phyloP scores from a whole-genome alignment of 2,329 filamentous ascomycete genomes.

The Fusarium tjaetaba region DNA sequence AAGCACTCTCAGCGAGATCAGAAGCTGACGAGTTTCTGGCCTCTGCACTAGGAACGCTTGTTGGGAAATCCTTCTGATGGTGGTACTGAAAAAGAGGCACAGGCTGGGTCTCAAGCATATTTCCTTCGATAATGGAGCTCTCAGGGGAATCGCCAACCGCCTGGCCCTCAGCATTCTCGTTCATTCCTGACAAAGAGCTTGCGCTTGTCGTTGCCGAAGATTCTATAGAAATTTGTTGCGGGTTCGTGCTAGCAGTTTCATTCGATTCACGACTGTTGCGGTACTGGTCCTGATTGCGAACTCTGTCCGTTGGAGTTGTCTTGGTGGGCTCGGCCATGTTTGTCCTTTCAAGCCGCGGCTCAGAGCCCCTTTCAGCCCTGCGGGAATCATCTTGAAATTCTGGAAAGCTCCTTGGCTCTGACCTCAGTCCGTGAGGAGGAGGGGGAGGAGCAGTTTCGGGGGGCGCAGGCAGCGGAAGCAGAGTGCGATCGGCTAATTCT shows the following conservation, averaged over 20 bases:
- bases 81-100: constrained; percentile 72
- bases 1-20: constrained; percentile 61
- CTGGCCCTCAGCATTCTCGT: constrained; percentile 58
- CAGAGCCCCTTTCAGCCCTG: constrained; percentile 1
- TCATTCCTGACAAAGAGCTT: constrained; percentile 63
- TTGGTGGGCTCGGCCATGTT: constrained; percentile 42
- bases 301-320: constrained; percentile 46
- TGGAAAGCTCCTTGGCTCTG: constrained; percentile 15
- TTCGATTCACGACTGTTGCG: constrained; percentile 65
- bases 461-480: constrained; percentile 31
- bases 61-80: constrained; percentile 62
- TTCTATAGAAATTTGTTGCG: constrained; percentile 59
- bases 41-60: constrained; percentile 56
- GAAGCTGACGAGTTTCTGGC: constrained; percentile 60
- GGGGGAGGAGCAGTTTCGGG: constrained; percentile 52
- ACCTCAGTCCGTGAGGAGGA: constrained; percentile 32
- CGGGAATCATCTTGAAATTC: constrained; percentile 20
- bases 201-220: constrained; percentile 66
- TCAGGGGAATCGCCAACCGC: constrained; percentile 58
- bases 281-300: constrained; percentile 51
- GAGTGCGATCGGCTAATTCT: constrained; percentile 40
- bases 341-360: constrained; percentile 11
- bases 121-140: constrained; percentile 61
- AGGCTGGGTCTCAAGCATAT: constrained; percentile 52
- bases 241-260: constrained; percentile 59